These are phyloP conservation scores for Epichloe sibirici DNA, from an alignment of 2,329 filamentous ascomycete genomes.

Conservation along the genomic window DNA sequence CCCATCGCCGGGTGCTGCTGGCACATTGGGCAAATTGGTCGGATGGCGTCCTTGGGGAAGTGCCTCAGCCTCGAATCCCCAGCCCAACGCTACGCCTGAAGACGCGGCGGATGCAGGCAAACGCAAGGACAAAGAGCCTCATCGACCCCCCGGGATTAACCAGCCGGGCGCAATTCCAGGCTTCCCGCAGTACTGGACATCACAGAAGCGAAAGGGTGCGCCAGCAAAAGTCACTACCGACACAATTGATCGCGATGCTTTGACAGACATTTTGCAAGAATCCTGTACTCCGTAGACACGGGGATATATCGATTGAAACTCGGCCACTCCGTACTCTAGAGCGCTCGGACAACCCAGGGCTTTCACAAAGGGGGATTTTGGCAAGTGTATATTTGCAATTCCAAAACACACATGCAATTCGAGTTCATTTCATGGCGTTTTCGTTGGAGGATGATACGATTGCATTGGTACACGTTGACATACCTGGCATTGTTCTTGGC, in stretches of 20 bases:
- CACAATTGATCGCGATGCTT: constrained; percentile 44
- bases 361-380: too few species aligned
- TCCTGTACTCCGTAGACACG: constrained; percentile 1
- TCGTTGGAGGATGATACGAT: background rate
- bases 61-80: constrained; percentile 6
- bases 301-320: too few species aligned
- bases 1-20: constrained; percentile 14
- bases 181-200: constrained; percentile 45
- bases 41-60: constrained; percentile 37
- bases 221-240: constrained; percentile 46
- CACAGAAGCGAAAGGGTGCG: constrained; percentile 37
- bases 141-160: constrained; percentile 59
- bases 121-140: constrained; percentile 23
- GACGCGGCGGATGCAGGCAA: background rate
- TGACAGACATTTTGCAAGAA: constrained; percentile 43
- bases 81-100: constrained; percentile 7
- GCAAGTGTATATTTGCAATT: background rate
- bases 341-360: too few species aligned
- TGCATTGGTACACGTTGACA: background rate
- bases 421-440: background rate
- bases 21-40: constrained; percentile 30
- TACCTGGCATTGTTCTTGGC: constrained; percentile 1
- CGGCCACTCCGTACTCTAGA: too few species aligned
- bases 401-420: too few species aligned
- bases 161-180: constrained; percentile 64